Percentiles rank a stretch among this genome's conserved stretches.
Conservation (phyloP, 208 protist genomes). For the Wallacemonas sp. region DNA sequence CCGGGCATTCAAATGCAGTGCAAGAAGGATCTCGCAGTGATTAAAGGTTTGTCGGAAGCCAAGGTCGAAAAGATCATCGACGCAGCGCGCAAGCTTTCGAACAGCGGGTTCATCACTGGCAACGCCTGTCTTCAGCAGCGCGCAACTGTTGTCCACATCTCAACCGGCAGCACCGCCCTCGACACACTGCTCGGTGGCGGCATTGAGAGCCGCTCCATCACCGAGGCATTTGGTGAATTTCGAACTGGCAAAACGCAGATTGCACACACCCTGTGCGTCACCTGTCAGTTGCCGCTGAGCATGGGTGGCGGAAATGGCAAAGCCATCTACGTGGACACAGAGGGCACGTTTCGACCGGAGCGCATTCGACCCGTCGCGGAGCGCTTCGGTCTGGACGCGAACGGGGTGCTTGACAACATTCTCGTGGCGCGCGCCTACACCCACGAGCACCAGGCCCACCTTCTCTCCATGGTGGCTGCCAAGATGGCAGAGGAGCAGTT, state of each 20-base stretch:
- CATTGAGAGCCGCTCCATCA: constrained; percentile 96
- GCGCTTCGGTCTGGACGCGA: constrained; percentile 93
- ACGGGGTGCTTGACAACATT: constrained; percentile 97
- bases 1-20: constrained; percentile 92
- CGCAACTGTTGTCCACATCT: constrained; percentile 86
- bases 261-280: constrained; percentile 98
- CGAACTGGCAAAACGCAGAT: constrained; percentile 99
- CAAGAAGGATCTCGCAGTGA: constrained; percentile 84
- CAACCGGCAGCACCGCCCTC: constrained; percentile 93
- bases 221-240: constrained; percentile 99
- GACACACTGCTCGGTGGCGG: constrained; percentile 96
- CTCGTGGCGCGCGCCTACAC: constrained; percentile 96
- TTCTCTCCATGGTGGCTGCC: constrained; percentile 90
- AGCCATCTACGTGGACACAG: constrained; percentile 98
- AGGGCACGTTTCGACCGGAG: constrained; percentile 98
- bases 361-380: constrained; percentile 96
- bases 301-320: constrained; percentile 94
- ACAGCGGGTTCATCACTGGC: constrained; percentile 90
- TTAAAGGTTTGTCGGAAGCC: constrained; percentile 98
- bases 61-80: constrained; percentile 99
- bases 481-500: constrained; percentile 94
- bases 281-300: constrained; percentile 92
- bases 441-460: constrained; percentile 92
- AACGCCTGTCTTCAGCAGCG: constrained; percentile 87
- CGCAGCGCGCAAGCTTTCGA: constrained; percentile 87